phyloP scores from a whole-genome alignment of 768 basidiomycete genomes.

The Clitopilus passeckerianus region DNA sequence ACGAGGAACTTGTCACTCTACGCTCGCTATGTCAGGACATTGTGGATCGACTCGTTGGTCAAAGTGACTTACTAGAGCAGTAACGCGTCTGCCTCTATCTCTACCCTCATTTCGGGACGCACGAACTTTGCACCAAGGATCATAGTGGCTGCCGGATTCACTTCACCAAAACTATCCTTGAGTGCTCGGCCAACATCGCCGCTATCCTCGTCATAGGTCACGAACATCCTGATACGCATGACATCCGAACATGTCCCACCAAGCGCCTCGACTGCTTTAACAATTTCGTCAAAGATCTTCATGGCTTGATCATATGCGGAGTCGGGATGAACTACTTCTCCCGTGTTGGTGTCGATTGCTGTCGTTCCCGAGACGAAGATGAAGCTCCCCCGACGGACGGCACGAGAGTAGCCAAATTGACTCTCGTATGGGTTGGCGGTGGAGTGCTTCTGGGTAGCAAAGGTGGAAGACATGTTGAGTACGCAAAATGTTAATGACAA shows the following conservation, averaged over 20 bases:
- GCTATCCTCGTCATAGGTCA: slow-evolving; percentile 32
- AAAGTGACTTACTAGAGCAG: slow-evolving; percentile 5
- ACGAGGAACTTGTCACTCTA: too few species aligned
- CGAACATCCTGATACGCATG: slow-evolving; percentile 45
- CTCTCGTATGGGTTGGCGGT: slow-evolving; percentile 47
- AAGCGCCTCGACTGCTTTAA: slow-evolving; percentile 33
- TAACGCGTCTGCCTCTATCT: slow-evolving; percentile 51
- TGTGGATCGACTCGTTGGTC: too few species aligned
- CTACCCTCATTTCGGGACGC: slow-evolving; percentile 43
- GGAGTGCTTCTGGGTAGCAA: slow-evolving; percentile 12
- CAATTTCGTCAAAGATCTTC: slow-evolving; percentile 39
- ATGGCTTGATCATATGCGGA: slow-evolving; percentile 42
- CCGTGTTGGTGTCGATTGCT: slow-evolving; percentile 35
- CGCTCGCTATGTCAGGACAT: too few species aligned
- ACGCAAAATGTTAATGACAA: too few species aligned
- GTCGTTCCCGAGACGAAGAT: slow-evolving; percentile 53
- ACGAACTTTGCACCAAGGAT: slow-evolving; percentile 45
- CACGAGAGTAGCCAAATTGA: slow-evolving; percentile 47
- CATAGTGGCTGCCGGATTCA: slow-evolving; percentile 48
- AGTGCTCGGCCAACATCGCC: slow-evolving; percentile 31
- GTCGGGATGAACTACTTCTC: slow-evolving; percentile 32
- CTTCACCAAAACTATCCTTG: slow-evolving; percentile 37
- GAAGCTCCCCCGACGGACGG: slow-evolving; percentile 45
- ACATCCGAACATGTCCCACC: slow-evolving; percentile 41
- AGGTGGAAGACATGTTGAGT: background rate